Evolutionary conservation across 306 rosid genomes (phyloP).

Genomic region (Oemleria cerasiformis): DNA sequence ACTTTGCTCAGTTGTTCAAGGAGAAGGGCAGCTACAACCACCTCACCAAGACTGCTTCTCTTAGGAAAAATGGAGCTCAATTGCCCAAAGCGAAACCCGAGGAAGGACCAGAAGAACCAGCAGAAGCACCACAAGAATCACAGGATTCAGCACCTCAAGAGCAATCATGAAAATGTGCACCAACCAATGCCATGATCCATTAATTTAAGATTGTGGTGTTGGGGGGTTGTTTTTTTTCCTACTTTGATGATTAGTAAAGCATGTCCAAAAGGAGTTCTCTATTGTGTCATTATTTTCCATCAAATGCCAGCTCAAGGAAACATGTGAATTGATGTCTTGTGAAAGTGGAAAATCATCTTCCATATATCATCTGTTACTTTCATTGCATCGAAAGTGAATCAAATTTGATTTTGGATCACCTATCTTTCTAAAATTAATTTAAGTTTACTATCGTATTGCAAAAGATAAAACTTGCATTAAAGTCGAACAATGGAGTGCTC

Average conservation of each 20-base stretch:
- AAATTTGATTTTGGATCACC: neutral
- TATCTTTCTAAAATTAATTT: neutral
- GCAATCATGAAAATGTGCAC: conserved; percentile 7
- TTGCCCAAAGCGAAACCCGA: conserved; percentile 10
- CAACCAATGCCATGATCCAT: neutral
- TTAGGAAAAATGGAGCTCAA: conserved; percentile 37
- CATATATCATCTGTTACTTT: neutral
- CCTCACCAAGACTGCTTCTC: conserved; percentile 50
- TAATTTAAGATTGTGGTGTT: neutral
- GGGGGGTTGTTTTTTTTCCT: neutral
- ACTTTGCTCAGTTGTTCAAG: conserved; percentile 75
- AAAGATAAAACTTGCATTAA: too few relatives aligned
- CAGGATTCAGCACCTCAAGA: conserved; percentile 23
- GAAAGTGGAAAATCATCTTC: neutral
- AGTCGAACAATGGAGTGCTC: too few relatives aligned
- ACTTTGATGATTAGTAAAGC: neutral
- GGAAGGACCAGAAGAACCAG: neutral
- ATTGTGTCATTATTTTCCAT: neutral
- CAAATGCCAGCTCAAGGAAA: neutral
- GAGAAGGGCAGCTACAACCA: conserved; percentile 74
- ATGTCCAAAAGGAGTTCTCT: neutral
- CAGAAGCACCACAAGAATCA: conserved; percentile 4
- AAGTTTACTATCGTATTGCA: too few relatives aligned
- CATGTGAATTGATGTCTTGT: neutral
- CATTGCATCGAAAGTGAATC: neutral